phyloP scores from a whole-genome alignment of 2,329 filamentous ascomycete genomes.

The Colletotrichum gigasporum region DNA sequence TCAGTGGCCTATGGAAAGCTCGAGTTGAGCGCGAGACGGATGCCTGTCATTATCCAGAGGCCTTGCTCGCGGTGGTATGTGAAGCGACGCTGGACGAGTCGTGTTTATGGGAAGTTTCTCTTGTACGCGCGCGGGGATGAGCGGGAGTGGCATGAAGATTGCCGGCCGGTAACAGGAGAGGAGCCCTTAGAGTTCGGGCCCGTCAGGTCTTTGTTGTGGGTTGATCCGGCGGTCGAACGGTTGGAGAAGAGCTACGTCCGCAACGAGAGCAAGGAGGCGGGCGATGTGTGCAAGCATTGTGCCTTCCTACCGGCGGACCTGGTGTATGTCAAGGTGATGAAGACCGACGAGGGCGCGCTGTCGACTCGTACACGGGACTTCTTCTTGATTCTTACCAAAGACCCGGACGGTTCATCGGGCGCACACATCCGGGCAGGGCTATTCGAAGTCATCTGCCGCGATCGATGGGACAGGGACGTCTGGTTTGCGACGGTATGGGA shows the following conservation, averaged over 20 bases:
- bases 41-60: constrained; percentile 4
- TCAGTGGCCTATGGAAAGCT: neutral
- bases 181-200: neutral
- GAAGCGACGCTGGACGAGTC: neutral
- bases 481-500: neutral
- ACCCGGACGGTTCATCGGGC: neutral
- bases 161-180: neutral
- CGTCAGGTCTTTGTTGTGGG: neutral
- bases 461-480: neutral
- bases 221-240: neutral
- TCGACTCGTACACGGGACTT: neutral
- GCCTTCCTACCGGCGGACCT: neutral
- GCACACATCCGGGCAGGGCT: neutral
- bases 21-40: neutral
- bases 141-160: neutral
- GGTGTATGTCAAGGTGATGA: neutral
- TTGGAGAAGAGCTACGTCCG: neutral
- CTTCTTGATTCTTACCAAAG: neutral
- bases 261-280: neutral
- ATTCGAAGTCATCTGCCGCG: constrained; percentile 1
- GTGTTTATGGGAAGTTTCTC: neutral
- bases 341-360: neutral
- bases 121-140: neutral
- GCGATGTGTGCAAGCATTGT: neutral
- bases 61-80: neutral